phyloP scores from a whole-genome alignment of 164 flowering plant genomes.

The Litsea cubeba region DNA sequence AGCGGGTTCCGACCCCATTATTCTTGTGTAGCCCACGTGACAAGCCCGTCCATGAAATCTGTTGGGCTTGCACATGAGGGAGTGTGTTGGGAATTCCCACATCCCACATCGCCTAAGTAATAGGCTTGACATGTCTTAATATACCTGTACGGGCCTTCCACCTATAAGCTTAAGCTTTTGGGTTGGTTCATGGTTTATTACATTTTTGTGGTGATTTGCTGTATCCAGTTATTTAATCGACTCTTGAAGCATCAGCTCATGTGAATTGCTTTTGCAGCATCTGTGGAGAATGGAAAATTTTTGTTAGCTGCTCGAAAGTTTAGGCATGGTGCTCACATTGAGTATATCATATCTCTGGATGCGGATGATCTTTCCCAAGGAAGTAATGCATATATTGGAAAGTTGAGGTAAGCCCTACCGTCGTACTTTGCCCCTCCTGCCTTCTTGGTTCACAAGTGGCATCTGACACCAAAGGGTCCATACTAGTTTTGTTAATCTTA shows the following conservation, averaged over 20 bases:
- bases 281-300: constrained; percentile 76
- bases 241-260: constrained; percentile 1
- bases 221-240: neutral
- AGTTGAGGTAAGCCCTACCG: constrained; percentile 55
- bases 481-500: neutral
- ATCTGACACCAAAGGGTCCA: neutral
- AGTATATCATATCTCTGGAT: constrained; percentile 87
- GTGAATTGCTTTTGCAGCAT: constrained; percentile 43
- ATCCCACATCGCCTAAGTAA: too few species aligned
- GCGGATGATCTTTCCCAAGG: constrained; percentile 87
- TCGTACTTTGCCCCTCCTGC: neutral
- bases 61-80: too few species aligned
- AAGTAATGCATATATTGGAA: constrained; percentile 92
- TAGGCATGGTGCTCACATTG: constrained; percentile 71
- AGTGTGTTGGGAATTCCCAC: too few species aligned
- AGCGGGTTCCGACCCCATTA: too few species aligned
- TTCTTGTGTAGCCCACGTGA: too few species aligned
- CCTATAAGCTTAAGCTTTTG: too few species aligned
- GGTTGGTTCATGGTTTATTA: too few species aligned
- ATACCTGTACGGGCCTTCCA: too few species aligned
- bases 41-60: too few species aligned
- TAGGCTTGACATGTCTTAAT: too few species aligned
- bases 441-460: neutral
- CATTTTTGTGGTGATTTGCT: neutral
- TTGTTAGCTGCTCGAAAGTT: constrained; percentile 83